A percentile compares a stretch with the other conserved stretches of the same genome.
Evolutionary conservation across 2,329 filamentous ascomycete species (phyloP).

Genomic region (Aschersonia sp.): DNA sequence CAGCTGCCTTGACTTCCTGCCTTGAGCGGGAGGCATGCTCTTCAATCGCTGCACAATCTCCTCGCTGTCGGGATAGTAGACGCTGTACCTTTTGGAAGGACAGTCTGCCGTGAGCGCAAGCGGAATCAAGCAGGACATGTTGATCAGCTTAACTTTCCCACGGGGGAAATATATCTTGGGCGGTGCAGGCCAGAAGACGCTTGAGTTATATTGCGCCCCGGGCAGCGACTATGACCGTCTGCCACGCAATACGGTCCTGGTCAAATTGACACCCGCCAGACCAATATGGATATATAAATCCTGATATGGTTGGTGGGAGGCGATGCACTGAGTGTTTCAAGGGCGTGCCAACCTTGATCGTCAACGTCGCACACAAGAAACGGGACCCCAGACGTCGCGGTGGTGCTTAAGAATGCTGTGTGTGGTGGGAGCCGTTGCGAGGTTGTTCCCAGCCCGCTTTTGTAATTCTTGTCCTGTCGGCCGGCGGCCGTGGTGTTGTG

Average conservation of each 20-base stretch:
- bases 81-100: slow-evolving; percentile 1
- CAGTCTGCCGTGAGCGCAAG: slow-evolving; percentile 12
- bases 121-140: slow-evolving; percentile 17
- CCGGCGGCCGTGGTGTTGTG: no score
- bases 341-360: slow-evolving; percentile 1
- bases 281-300: background rate
- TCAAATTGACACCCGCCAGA: background rate
- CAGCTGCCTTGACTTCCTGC: background rate
- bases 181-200: no score
- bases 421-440: no score
- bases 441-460: no score
- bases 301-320: background rate
- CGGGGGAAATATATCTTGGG: no score
- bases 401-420: no score
- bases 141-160: background rate
- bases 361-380: background rate
- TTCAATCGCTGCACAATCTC: slow-evolving; percentile 1
- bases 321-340: slow-evolving; percentile 3
- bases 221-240: no score
- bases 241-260: no score
- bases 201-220: no score
- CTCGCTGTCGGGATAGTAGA: background rate
- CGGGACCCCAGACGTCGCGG: no score
- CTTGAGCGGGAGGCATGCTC: background rate
- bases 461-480: no score